Conservation (phyloP, 2,329 filamentous ascomycete species). For the Intubia oerlemansii region DNA sequence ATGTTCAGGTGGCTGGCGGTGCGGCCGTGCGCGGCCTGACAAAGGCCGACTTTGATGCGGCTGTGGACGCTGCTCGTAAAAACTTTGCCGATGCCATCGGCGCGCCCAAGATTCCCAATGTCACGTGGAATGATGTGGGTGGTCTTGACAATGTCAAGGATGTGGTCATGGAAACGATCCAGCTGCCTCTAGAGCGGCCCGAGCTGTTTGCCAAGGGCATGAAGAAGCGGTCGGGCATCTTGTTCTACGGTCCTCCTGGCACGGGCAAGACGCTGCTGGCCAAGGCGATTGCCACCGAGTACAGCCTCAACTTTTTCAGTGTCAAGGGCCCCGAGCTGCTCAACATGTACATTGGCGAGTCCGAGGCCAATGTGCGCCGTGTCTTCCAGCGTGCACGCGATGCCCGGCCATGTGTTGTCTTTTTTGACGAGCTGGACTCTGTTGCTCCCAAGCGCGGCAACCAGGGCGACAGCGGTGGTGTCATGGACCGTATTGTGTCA, state of each 20-base stretch:
- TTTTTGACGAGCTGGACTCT: conserved; percentile 84
- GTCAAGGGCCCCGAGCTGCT: conserved; percentile 82
- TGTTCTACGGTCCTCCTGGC: conserved; percentile 81
- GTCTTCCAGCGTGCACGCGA: conserved; percentile 78
- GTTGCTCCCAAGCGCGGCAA: conserved; percentile 94
- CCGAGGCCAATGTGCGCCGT: conserved; percentile 73
- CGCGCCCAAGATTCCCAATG: conserved; percentile 92
- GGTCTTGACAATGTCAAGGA: conserved; percentile 88
- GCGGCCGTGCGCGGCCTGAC: conserved; percentile 57
- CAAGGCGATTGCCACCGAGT: conserved; percentile 84
- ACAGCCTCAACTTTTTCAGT: conserved; percentile 84
- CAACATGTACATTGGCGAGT: conserved; percentile 94
- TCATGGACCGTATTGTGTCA: conserved; percentile 95
- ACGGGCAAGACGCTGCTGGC: conserved; percentile 85
- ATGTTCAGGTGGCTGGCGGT: conserved; percentile 78
- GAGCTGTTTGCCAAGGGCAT: conserved; percentile 93
- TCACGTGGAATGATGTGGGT: conserved; percentile 90
- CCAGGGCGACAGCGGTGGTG: conserved; percentile 88
- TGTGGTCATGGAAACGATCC: conserved; percentile 91
- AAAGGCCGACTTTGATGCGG: conserved; percentile 70
- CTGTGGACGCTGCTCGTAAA: conserved; percentile 86
- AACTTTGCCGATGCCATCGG: conserved; percentile 97
- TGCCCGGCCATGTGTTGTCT: conserved; percentile 72
- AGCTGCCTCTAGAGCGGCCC: conserved; percentile 72
- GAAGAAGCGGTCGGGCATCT: conserved; percentile 88